Evolutionary conservation across 1,284 basidiomycete species (phyloP).

Genomic region (Schizopora paradoxa): DNA sequence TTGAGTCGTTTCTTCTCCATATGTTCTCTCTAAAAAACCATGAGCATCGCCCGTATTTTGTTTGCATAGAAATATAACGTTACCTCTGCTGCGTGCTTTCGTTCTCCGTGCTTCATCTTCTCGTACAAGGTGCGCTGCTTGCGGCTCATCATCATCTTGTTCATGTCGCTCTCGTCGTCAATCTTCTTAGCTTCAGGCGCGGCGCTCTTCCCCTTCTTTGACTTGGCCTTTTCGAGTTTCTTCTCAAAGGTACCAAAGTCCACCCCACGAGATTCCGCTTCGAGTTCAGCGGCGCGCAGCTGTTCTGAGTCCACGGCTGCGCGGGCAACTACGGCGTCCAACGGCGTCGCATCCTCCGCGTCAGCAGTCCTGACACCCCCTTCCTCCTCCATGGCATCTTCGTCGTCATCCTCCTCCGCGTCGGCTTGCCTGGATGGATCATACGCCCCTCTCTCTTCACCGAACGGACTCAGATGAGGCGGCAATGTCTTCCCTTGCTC

Average conservation of each 20-base stretch:
- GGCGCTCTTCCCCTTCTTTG: conserved; percentile 45
- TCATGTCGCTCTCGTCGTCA: conserved; percentile 76
- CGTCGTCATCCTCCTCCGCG: conserved; percentile 36
- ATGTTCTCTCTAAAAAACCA: conserved; percentile 18
- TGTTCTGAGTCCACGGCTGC: conserved; percentile 63
- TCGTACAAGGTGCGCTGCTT: conserved; percentile 95
- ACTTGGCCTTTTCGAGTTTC: conserved; percentile 60
- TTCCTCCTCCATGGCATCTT: conserved; percentile 29
- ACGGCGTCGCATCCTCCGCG: conserved; percentile 36
- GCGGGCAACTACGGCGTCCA: conserved; percentile 45
- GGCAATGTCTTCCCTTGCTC: conserved; percentile 85
- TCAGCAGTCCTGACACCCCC: conserved; percentile 32
- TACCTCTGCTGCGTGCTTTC: conserved; percentile 80
- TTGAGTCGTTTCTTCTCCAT: conserved; percentile 25
- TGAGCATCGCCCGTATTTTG: too few relatives aligned
- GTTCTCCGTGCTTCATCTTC: conserved; percentile 87
- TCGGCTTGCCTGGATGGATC: conserved; percentile 46
- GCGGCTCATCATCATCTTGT: conserved; percentile 98
- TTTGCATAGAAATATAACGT: conserved; percentile 29
- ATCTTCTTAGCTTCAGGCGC: conserved; percentile 19
- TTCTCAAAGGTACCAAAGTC: conserved; percentile 82
- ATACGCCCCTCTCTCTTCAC: conserved; percentile 75
- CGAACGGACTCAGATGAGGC: conserved; percentile 96
- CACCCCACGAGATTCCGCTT: conserved; percentile 87
- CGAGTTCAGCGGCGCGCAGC: conserved; percentile 86